Conservation (phyloP, 1,284 basidiomycete genomes). For the Puccinia novopanici region DNA sequence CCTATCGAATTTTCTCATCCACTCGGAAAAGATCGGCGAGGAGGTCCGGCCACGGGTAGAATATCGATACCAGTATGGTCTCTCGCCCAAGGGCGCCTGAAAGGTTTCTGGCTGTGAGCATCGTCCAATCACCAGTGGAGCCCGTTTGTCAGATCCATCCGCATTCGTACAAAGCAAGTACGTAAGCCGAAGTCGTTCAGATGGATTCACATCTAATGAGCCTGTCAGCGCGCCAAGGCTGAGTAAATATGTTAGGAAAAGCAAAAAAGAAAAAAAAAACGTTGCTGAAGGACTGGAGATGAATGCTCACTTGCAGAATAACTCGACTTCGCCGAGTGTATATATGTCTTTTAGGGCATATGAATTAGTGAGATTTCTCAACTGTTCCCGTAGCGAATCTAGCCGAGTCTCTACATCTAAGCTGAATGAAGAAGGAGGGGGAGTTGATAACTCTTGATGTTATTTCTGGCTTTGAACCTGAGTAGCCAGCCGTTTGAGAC, state of each 20-base stretch:
- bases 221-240: constrained; percentile 40
- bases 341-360: constrained; percentile 38
- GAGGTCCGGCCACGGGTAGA: constrained; percentile 31
- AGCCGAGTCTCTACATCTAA: background rate
- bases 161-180: constrained; percentile 35
- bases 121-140: constrained; percentile 23
- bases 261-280: background rate
- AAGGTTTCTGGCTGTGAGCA: constrained; percentile 1
- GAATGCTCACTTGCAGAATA: constrained; percentile 41
- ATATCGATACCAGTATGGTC: constrained; percentile 35
- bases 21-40: constrained; percentile 38
- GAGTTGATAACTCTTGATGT: constrained; percentile 32
- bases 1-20: constrained; percentile 49
- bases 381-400: background rate
- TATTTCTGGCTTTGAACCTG: constrained; percentile 35
- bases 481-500: constrained; percentile 37
- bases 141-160: constrained; percentile 35
- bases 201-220: constrained; percentile 14
- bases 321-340: constrained; percentile 27
- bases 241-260: background rate
- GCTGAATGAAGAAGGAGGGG: background rate
- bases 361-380: constrained; percentile 17
- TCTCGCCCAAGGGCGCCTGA: background rate
- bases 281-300: too few species aligned
- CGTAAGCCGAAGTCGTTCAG: constrained; percentile 28